Conservation (phyloP, 2,329 filamentous ascomycete genomes). For the Pseudogymnoascus sp. region DNA sequence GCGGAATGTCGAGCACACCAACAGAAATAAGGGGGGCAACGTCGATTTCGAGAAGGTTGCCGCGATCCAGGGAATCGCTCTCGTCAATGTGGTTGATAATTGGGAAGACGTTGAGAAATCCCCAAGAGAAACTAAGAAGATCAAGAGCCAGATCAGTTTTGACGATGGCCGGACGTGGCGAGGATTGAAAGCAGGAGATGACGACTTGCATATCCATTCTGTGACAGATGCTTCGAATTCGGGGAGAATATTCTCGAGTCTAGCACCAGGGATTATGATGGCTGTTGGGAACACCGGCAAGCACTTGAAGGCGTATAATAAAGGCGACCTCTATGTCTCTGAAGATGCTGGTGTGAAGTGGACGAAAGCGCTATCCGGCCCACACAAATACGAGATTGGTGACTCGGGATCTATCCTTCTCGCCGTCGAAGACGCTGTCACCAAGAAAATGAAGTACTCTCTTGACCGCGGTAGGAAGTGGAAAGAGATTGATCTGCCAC, state of each 20-base stretch:
- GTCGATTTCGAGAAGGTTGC: conserved; percentile 95
- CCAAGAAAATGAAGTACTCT: conserved; percentile 63
- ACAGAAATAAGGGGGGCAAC: conserved; percentile 64
- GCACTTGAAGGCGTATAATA: conserved; percentile 56
- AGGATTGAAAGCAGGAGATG: conserved; percentile 55
- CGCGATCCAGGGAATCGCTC: conserved; percentile 82
- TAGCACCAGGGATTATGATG: conserved; percentile 88
- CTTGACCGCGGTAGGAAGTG: conserved; percentile 83
- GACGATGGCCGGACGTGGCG: conserved; percentile 89
- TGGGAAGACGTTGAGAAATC: conserved; percentile 61
- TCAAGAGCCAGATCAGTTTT: conserved; percentile 81
- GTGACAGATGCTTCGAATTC: conserved; percentile 76
- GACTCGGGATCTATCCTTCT: conserved; percentile 85
- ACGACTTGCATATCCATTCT: conserved; percentile 78
- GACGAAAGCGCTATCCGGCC: conserved; percentile 64
- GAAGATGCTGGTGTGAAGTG: conserved; percentile 85
- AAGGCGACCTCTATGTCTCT: conserved; percentile 79
- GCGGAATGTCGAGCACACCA: conserved; percentile 84
- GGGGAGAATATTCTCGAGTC: conserved; percentile 85
- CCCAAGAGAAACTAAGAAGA: conserved; percentile 48
- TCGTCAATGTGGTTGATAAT: conserved; percentile 86
- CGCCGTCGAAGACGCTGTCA: conserved; percentile 63
- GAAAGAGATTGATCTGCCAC: conserved; percentile 60
- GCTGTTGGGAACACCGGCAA: conserved; percentile 85
- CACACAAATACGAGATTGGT: conserved; percentile 94